Conservation (phyloP, 441 rosid species). For the Eugenia klotzschiana region DNA sequence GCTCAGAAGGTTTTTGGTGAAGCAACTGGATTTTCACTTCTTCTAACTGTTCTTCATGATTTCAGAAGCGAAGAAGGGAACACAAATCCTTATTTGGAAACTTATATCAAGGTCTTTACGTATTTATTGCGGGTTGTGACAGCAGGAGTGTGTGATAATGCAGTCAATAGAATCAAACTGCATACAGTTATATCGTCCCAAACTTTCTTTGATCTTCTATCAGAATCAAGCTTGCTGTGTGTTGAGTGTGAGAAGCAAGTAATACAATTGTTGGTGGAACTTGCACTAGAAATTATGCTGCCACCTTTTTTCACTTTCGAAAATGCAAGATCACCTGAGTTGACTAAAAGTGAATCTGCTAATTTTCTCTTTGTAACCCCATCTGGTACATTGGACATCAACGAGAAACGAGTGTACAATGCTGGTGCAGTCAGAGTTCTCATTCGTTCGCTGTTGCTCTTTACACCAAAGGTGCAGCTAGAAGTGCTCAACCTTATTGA, state of each 20-base stretch:
- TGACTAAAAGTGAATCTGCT: constrained; percentile 32
- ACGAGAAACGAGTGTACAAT: constrained; percentile 77
- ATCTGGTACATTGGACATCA: constrained; percentile 62
- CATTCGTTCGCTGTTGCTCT: constrained; percentile 79
- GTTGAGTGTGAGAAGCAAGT: constrained; percentile 96
- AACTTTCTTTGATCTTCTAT: constrained; percentile 86
- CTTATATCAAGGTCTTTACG: constrained; percentile 63
- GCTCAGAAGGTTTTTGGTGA: constrained; percentile 96
- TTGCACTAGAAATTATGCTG: constrained; percentile 89
- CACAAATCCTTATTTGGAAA: constrained; percentile 39
- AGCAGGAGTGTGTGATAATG: constrained; percentile 71
- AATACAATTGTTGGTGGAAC: constrained; percentile 79
- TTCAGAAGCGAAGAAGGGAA: constrained; percentile 65
- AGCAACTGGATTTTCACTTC: constrained; percentile 96
- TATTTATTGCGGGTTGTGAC: constrained; percentile 88
- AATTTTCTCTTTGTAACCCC: constrained; percentile 43
- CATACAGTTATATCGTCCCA: constrained; percentile 77
- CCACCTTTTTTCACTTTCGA: constrained; percentile 80
- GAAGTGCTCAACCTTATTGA: constrained; percentile 73
- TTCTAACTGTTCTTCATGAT: constrained; percentile 85
- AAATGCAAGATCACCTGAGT: constrained; percentile 24
- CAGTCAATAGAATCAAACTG: constrained; percentile 77
- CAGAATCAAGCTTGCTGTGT: constrained; percentile 90
- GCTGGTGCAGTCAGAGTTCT: constrained; percentile 86
- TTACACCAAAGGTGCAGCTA: constrained; percentile 92